Percentiles rank a stretch among this genome's conserved stretches.
Conservation (phyloP, 1,284 basidiomycete genomes). For the Porodaedalea pini region DNA sequence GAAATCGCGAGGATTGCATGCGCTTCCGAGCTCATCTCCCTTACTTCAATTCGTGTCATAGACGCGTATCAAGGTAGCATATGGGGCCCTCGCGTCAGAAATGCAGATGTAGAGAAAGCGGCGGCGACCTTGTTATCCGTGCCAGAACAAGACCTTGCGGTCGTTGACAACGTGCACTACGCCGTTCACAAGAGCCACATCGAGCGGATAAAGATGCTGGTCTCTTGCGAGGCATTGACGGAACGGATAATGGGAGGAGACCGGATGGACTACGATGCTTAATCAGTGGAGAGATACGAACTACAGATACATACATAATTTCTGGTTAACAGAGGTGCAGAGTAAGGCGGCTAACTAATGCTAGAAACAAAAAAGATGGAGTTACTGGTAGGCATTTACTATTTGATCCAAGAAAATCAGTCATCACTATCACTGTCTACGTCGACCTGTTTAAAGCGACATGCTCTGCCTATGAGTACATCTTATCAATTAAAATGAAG, state of each 20-base stretch:
- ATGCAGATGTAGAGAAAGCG: slow-evolving; percentile 39
- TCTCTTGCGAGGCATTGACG: slow-evolving; percentile 48
- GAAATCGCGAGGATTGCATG: slow-evolving; percentile 39
- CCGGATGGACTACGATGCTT: slow-evolving; percentile 33
- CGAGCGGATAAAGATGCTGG: slow-evolving; percentile 36
- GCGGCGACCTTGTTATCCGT: slow-evolving; percentile 8
- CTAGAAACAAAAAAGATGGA: too few relatives aligned
- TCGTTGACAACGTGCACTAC: background rate
- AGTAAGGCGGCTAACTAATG: too few relatives aligned
- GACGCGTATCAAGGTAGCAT: slow-evolving; percentile 55
- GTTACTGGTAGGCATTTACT: too few relatives aligned
- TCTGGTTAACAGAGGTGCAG: too few relatives aligned
- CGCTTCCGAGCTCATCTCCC: slow-evolving; percentile 26
- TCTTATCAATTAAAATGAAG: background rate
- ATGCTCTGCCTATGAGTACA: background rate
- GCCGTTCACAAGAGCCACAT: slow-evolving; percentile 14
- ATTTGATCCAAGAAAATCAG: too few relatives aligned
- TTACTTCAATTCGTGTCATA: slow-evolving; percentile 42
- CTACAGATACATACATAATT: background rate
- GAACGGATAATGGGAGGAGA: slow-evolving; percentile 57
- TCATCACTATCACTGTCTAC: slow-evolving; percentile 21
- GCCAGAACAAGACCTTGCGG: background rate
- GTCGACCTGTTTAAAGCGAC: slow-evolving; percentile 18
- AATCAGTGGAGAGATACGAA: background rate
- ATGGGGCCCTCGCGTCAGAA: slow-evolving; percentile 46